Evolutionary conservation across 2,329 filamentous ascomycete species (phyloP), one percentile per base, ranked within the genome.

Genomic region (Ciborinia camelliae): DNA sequence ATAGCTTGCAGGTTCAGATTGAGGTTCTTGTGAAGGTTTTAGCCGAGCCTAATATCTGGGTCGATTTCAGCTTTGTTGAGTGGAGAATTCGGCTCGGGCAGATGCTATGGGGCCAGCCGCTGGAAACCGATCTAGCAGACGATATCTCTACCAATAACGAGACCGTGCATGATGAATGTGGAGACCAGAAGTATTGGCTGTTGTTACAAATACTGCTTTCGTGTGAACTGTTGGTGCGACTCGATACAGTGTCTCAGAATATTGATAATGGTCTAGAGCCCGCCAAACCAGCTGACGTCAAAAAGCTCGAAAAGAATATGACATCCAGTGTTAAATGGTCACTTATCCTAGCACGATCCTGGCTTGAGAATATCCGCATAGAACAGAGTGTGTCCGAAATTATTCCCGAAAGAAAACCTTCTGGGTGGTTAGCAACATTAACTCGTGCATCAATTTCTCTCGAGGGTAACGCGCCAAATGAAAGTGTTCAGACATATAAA

Each of bases 11-110:
- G 51, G 86, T 90, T 43, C 89, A 92, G 73, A 90, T 91, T 64
- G 81, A 87, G 69, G 84, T 86, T 4, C 77, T 92, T 23, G 81
- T 91, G 53, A 86, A 86, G 72, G 83, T 89, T 12, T 80, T 92
- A 52, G 84, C 83, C 0, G 78, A 84, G 9, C 81, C 86, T 62
- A 87, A 88, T 64, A 83, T 90, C 53, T 92, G 89, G 89, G 82
- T 89, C 60, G 88, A 92, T 75, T 89, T 92, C 69, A 89, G 87
- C 26, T 81, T 87, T 39, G 86, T 91, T 8, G 89, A 91, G 73
- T 91, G 88, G 88, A 83, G 89, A 45, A 88, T 92, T 65, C 81
- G 88, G 15, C 79, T 92, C 1, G 89, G 89, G 8, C 89, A 91
- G 75, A 81, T 91, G 50, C 76, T 92, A 2, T 92, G 89, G 88